Evolutionary conservation across 768 basidiomycete species (phyloP).

Genomic region (Fomitopsis pulvina): DNA sequence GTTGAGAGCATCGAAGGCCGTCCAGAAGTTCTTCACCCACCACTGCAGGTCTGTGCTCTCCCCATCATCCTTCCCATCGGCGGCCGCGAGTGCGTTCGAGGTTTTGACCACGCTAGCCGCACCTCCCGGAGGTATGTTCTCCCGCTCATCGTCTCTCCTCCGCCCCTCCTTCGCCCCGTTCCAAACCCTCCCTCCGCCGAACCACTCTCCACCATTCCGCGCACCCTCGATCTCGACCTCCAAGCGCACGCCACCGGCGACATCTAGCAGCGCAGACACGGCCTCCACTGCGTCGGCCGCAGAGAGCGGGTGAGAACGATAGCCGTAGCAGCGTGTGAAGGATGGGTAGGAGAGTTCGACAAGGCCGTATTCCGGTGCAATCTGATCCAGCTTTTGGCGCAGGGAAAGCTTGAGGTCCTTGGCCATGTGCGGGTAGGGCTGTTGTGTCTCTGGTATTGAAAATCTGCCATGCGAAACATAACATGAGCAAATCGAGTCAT

Average conservation of each 20-base stretch:
- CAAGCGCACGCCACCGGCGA: constrained; percentile 83
- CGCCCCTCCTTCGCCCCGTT: constrained; percentile 37
- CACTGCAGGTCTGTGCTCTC: constrained; percentile 51
- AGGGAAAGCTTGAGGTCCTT: constrained; percentile 84
- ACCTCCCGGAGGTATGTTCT: constrained; percentile 30
- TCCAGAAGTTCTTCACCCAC: constrained; percentile 95
- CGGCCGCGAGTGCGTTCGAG: constrained; percentile 10
- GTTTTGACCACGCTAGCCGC: constrained; percentile 19
- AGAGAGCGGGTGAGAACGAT: constrained; percentile 78
- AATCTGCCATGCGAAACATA: constrained; percentile 45
- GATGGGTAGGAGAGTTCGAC: constrained; percentile 91
- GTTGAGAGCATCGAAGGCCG: constrained; percentile 83
- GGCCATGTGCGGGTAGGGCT: constrained; percentile 94
- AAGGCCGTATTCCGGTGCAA: constrained; percentile 93
- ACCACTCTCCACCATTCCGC: constrained; percentile 93
- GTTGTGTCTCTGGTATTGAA: constrained; percentile 90
- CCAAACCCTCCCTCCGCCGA: constrained; percentile 81
- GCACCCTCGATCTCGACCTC: constrained; percentile 88
- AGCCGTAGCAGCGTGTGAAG: constrained; percentile 89
- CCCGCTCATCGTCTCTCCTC: constrained; percentile 34
- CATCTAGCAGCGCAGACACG: constrained; percentile 79
- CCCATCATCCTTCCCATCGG: constrained; percentile 18
- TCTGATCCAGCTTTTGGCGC: constrained; percentile 73
- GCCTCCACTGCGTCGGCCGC: constrained; percentile 94
- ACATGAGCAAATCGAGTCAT: not conserved